A percentile compares a stretch with the other conserved stretches of the same genome.
phyloP scores from a whole-genome alignment of 257 asterid species.

The Phtheirospermum japonicum region DNA sequence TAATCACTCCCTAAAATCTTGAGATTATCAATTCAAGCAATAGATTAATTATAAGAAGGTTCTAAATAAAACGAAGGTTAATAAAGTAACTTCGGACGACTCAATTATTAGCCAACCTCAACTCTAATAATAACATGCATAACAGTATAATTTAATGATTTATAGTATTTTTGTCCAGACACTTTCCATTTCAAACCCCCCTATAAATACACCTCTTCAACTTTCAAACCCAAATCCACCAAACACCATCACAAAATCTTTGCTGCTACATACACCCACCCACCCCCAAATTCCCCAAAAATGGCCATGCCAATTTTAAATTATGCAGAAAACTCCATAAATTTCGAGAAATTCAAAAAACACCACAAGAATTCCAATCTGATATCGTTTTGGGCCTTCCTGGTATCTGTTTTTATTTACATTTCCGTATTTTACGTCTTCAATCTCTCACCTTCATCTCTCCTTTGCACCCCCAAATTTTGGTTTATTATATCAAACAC shows the following conservation, averaged over 20 bases:
- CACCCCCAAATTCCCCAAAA: slow-evolving; percentile 10
- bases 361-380: slow-evolving; percentile 32
- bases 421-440: slow-evolving; percentile 45
- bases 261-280: neutral
- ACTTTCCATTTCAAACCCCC: slow-evolving; percentile 11
- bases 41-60: too few species aligned
- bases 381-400: slow-evolving; percentile 47
- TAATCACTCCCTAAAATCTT: too few species aligned
- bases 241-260: slow-evolving; percentile 16
- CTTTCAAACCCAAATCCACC: slow-evolving; percentile 15
- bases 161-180: neutral
- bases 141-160: neutral
- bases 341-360: slow-evolving; percentile 31
- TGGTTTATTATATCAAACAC: slow-evolving; percentile 72
- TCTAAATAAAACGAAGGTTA: too few species aligned
- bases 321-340: slow-evolving; percentile 25
- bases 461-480: slow-evolving; percentile 51
- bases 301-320: slow-evolving; percentile 34
- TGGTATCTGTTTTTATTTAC: slow-evolving; percentile 38
- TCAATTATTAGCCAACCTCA: slow-evolving; percentile 41
- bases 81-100: slow-evolving; percentile 5
- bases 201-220: slow-evolving; percentile 45
- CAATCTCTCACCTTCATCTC: slow-evolving; percentile 51
- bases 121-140: slow-evolving; percentile 5
- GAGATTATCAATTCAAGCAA: too few species aligned